Base-by-base conservation (phyloP, 2,329 filamentous ascomycete genomes). In the Trichoderma atroviride region DNA sequence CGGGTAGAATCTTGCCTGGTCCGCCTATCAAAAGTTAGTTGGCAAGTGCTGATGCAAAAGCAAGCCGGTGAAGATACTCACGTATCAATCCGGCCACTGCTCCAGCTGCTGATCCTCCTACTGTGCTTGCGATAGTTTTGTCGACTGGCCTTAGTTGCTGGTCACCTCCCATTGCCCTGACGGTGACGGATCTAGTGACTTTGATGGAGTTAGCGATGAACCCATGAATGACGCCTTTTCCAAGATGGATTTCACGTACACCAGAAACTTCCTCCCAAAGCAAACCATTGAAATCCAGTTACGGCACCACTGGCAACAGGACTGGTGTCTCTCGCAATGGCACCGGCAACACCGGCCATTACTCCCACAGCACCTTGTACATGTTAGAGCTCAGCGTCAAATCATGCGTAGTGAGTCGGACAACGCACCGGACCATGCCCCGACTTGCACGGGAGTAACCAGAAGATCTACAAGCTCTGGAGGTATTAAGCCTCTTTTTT, bases 241-340 rank as follows among this genome's bases (percentile, higher is more conserved):
- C 11, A 27, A 47, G 53, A 9, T 5, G 47, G 13, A 4, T 1
- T 14, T 10, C 53, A 80, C 87, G 76, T 83, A 89, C 91, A 90
- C 85, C 90, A 95, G 77, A 90, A 97, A 19, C 88, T 91, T 58
- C 87, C 88, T 43, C 93, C 93, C 50, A 96, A 85, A 53, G 88
- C 85, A 79, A 93, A 93, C 88, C 92, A 97, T 81, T 97, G 93
- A 52, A 92, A 83, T 22, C 92, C 91, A 27, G 91, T 89, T 47
- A 90, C 86, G 14, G 91, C 74, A 0, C 92, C 90, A 80, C 93
- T 95, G 7, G 95, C 80, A 2, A 88, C 85, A 4, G 92, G 90
- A 16, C 86, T 87, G 27, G 83, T 85, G 22, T 91, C 90, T 69
- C 89, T 86, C 59, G 94, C 79, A 58, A 96, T 90, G 33, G 93